Percentiles rank a stretch among this genome's conserved stretches.
These are phyloP conservation scores for Iris macrosiphon DNA, from an alignment of 106 monocot species.

Conservation along the genomic window DNA sequence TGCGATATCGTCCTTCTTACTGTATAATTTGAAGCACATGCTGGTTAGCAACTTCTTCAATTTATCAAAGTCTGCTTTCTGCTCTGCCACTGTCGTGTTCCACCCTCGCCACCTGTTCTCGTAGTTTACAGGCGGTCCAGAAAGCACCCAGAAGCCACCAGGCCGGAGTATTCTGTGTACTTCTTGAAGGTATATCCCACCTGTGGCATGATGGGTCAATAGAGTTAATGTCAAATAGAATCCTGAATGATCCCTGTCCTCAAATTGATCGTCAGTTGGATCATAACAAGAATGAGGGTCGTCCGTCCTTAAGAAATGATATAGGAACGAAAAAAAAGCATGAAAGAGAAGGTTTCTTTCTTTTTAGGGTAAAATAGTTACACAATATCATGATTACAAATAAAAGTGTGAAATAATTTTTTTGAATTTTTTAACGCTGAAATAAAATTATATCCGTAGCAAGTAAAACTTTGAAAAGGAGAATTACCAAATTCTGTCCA, in stretches of 20 bases:
- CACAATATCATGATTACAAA: neutral
- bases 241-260: neutral
- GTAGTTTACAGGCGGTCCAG: constrained; percentile 70
- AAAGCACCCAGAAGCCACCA: constrained; percentile 76
- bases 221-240: neutral
- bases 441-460: neutral
- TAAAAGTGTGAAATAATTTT: neutral
- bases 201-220: constrained; percentile 13
- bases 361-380: no score
- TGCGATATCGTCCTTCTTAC: constrained; percentile 58
- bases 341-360: no score
- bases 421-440: neutral
- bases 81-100: constrained; percentile 61
- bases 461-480: neutral
- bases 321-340: no score
- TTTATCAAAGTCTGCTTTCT: constrained; percentile 53
- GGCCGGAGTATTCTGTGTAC: constrained; percentile 65
- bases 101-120: constrained; percentile 68
- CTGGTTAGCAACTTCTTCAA: constrained; percentile 48
- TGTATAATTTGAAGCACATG: constrained; percentile 78
- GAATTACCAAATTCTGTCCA: constrained; percentile 64
- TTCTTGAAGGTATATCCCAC: constrained; percentile 58
- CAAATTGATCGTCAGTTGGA: no score
- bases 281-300: constrained; percentile 4
- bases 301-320: no score